Evolutionary conservation across 2,329 filamentous ascomycete species (phyloP).

Genomic region (Berkeleyomyces basicola): DNA sequence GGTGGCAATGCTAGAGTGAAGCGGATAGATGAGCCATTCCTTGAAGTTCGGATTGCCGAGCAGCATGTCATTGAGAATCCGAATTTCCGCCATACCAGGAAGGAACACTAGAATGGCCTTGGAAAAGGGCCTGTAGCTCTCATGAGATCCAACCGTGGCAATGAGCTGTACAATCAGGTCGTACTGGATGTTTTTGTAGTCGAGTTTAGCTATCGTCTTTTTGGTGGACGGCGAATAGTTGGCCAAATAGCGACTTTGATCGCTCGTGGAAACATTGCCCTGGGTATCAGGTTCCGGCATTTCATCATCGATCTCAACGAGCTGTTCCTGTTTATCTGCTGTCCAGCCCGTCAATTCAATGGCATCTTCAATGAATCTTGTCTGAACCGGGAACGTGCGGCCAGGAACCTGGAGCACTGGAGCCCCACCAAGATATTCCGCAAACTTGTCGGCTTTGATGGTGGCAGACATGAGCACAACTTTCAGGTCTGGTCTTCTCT

Average conservation of each 20-base stretch:
- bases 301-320: slow-evolving; percentile 33
- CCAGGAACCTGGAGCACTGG: slow-evolving; percentile 84
- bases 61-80: slow-evolving; percentile 73
- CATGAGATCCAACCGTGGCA: slow-evolving; percentile 53
- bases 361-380: slow-evolving; percentile 81
- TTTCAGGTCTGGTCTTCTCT: slow-evolving; percentile 65
- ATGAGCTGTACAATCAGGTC: slow-evolving; percentile 71
- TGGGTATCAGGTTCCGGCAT: slow-evolving; percentile 29
- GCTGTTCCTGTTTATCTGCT: slow-evolving; percentile 30
- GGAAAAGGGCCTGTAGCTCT: slow-evolving; percentile 54
- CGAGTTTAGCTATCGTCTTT: slow-evolving; percentile 56
- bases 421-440: slow-evolving; percentile 68
- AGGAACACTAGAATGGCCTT: slow-evolving; percentile 89
- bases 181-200: slow-evolving; percentile 87
- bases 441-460: slow-evolving; percentile 83
- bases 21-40: slow-evolving; percentile 71
- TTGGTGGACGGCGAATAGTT: slow-evolving; percentile 63
- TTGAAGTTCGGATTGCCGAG: slow-evolving; percentile 60
- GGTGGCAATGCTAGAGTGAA: slow-evolving; percentile 89
- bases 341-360: slow-evolving; percentile 71
- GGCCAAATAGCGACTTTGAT: slow-evolving; percentile 47
- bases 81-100: slow-evolving; percentile 85
- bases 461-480: slow-evolving; percentile 96
- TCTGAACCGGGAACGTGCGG: slow-evolving; percentile 80
- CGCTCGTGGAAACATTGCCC: slow-evolving; percentile 34